These are phyloP conservation scores for Salix exigua DNA, from an alignment of 345 rosid species.

Conservation along the genomic window DNA sequence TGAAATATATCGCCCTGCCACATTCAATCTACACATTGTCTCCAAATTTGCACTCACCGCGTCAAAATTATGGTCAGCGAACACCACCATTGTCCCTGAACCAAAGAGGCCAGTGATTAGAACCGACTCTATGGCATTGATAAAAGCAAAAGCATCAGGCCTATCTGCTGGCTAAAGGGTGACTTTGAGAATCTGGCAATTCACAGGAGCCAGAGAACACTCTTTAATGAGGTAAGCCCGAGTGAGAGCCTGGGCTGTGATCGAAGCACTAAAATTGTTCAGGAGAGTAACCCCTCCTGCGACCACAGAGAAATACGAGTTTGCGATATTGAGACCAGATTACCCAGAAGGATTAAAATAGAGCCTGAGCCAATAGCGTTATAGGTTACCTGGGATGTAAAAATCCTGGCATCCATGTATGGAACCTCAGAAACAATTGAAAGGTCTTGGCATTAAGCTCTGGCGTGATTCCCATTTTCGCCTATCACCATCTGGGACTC, in stretches of 20 bases:
- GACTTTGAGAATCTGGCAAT: conserved; percentile 33
- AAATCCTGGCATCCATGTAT: too few relatives aligned
- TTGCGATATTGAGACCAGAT: conserved; percentile 33
- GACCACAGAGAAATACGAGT: conserved; percentile 55
- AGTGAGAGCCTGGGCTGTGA: conserved; percentile 65
- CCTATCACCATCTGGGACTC: too few relatives aligned
- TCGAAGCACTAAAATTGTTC: conserved; percentile 66
- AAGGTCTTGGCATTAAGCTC: too few relatives aligned
- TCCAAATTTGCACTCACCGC: conserved; percentile 36
- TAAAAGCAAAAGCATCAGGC: conserved; percentile 47
- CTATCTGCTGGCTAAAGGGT: conserved; percentile 50
- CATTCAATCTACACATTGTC: conserved; percentile 66
- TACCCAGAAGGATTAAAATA: conserved; percentile 68
- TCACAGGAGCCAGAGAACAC: conserved; percentile 48
- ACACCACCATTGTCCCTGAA: conserved; percentile 45
- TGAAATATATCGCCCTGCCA: conserved; percentile 59
- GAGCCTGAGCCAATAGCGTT: conserved; percentile 46
- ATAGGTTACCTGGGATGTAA: conserved; percentile 50
- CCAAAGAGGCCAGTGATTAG: conserved; percentile 57
- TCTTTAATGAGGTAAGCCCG: conserved; percentile 65
- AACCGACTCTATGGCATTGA: conserved; percentile 71
- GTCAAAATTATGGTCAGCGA: conserved; percentile 36
- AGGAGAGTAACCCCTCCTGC: conserved; percentile 51
- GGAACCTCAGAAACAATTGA: too few relatives aligned
- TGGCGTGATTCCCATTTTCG: too few relatives aligned